A percentile compares a stretch with the other conserved stretches of the same genome.
Conservation (phyloP, 1,139 yeast species). For the Arxiozyma slooffiae region DNA sequence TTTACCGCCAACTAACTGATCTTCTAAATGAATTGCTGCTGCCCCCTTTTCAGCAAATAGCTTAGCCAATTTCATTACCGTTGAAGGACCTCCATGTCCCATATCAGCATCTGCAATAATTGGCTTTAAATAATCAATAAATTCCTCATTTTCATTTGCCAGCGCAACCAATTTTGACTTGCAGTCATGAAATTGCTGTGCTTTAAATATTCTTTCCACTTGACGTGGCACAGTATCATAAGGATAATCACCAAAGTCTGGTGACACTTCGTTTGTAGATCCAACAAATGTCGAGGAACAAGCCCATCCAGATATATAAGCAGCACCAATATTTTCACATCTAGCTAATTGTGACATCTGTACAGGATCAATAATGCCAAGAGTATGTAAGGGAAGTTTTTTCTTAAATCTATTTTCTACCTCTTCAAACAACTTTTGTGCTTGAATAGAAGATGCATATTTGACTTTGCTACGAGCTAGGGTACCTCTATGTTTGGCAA, state of each 20-base stretch:
- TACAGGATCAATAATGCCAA: constrained; percentile 56
- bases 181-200: constrained; percentile 50
- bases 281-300: constrained; percentile 43
- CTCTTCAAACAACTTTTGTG: constrained; percentile 41
- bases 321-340: constrained; percentile 42
- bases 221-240: constrained; percentile 60
- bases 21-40: constrained; percentile 56
- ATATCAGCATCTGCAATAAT: constrained; percentile 61
- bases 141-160: constrained; percentile 25
- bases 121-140: constrained; percentile 46
- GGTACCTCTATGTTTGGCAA: constrained; percentile 46
- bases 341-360: constrained; percentile 49
- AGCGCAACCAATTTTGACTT: constrained; percentile 39
- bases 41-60: constrained; percentile 58
- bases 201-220: constrained; percentile 49
- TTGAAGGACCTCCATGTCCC: constrained; percentile 59
- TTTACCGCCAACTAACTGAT: constrained; percentile 56
- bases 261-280: constrained; percentile 50
- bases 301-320: constrained; percentile 57
- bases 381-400: constrained; percentile 44
- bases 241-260: constrained; percentile 57
- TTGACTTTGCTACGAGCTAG: constrained; percentile 29
- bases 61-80: constrained; percentile 56
- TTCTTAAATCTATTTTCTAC: constrained; percentile 36
- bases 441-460: constrained; percentile 48